Evolutionary conservation across 2,329 filamentous ascomycete genomes (phyloP).

Genomic region (Parascedosporium putredinis): DNA sequence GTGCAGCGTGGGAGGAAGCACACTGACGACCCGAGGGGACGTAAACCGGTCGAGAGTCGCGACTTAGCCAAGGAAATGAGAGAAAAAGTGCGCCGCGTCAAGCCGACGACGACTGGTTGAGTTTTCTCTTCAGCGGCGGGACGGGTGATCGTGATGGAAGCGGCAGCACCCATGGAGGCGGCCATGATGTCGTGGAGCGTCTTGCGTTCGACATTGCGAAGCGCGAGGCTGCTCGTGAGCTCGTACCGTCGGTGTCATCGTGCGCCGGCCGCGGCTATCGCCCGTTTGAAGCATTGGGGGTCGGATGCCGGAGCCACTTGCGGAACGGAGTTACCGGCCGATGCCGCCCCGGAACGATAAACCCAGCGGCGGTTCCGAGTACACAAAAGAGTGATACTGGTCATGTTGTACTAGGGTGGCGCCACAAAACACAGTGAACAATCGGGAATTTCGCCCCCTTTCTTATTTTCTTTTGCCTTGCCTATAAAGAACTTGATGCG

Average conservation of each 20-base stretch:
- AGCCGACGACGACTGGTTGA: conserved; percentile 1
- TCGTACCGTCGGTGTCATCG: conserved; percentile 4
- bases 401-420: too few relatives aligned
- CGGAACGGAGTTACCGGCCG: not conserved
- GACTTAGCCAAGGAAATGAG: not conserved
- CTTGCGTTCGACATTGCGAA: conserved; percentile 1
- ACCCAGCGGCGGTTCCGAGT: not conserved
- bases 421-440: too few relatives aligned
- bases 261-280: too few relatives aligned
- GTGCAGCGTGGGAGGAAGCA: not conserved
- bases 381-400: too few relatives aligned
- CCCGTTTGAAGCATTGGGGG: too few relatives aligned
- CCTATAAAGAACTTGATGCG: too few relatives aligned
- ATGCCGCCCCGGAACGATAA: not conserved
- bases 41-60: not conserved
- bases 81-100: not conserved
- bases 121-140: conserved; percentile 5
- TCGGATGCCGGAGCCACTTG: not conserved
- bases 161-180: too few relatives aligned
- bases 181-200: not conserved
- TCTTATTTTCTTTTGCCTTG: too few relatives aligned
- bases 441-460: too few relatives aligned
- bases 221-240: not conserved
- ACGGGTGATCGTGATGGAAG: too few relatives aligned
- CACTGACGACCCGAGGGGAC: not conserved